Evolutionary conservation across 352 stramenopile genomes (phyloP).

Genomic region (Phytopythium sindhum): DNA sequence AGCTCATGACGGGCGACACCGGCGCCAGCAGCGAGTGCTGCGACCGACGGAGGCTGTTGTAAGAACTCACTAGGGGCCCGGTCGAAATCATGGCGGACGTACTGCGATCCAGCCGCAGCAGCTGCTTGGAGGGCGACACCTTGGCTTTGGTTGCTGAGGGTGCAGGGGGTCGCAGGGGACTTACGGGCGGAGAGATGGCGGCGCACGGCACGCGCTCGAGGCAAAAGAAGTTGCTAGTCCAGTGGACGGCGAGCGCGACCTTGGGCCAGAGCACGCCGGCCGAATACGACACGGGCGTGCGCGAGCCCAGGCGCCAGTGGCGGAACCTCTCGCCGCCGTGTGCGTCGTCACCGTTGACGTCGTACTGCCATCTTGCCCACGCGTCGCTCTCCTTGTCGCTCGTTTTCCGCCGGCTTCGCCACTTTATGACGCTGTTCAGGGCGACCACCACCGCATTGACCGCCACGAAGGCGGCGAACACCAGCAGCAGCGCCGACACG

Average conservation of each 20-base stretch:
- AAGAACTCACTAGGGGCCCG: not conserved
- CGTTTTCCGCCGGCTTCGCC: not conserved
- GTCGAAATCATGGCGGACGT: not conserved
- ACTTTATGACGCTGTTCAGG: not conserved
- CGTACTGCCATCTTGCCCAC: not conserved
- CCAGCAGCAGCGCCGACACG: slow-evolving; percentile 11
- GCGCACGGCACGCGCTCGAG: slow-evolving; percentile 9
- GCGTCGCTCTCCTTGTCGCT: not conserved
- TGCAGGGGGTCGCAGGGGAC: not conserved
- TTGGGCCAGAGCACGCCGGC: slow-evolving; percentile 24
- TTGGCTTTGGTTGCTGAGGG: not conserved
- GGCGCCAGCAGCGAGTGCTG: not conserved
- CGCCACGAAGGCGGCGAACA: not conserved
- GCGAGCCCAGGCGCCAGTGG: slow-evolving; percentile 2
- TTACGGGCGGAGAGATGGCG: not conserved
- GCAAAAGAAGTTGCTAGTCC: slow-evolving; percentile 30
- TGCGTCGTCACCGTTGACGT: not conserved
- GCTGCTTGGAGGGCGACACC: not conserved
- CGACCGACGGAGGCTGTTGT: not conserved
- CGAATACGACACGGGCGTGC: slow-evolving; percentile 26
- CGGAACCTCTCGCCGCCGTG: no score
- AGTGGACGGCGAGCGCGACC: slow-evolving; percentile 25
- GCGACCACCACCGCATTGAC: not conserved
- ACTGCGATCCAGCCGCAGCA: not conserved
- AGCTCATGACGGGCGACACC: not conserved